Conservation (phyloP, 78 protist species). For the slime mould (Dictyostelium discoideum) region DNA sequence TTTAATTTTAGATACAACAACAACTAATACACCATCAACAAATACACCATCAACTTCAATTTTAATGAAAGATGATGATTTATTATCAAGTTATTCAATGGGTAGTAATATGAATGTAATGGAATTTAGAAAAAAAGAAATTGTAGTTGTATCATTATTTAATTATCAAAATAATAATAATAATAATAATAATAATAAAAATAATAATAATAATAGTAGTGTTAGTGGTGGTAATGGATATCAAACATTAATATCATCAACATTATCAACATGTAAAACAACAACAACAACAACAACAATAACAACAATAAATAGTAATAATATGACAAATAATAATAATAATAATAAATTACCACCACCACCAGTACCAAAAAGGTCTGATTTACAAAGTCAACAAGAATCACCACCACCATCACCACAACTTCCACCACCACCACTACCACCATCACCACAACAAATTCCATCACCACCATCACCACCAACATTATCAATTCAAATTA, state of each 20-base stretch:
- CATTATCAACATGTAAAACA: background rate
- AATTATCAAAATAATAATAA: background rate
- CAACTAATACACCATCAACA: background rate
- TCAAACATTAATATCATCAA: background rate
- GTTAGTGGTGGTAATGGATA: background rate
- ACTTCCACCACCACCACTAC: background rate
- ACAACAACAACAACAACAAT: too few species aligned
- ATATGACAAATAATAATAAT: too few species aligned
- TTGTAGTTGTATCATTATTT: background rate
- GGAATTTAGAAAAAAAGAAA: constrained; percentile 33
- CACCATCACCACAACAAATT: background rate
- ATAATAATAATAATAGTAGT: background rate
- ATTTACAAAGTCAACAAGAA: background rate
- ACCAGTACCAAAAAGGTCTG: background rate
- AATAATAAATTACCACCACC: background rate
- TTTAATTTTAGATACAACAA: background rate
- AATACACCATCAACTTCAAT: background rate
- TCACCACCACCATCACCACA: background rate
- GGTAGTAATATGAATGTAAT: constrained; percentile 25
- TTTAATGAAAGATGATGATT: constrained; percentile 1
- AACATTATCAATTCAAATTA: background rate
- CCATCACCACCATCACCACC: background rate
- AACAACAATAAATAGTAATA: background rate
- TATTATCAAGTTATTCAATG: constrained; percentile 10
- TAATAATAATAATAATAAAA: background rate